Evolutionary conservation across 2,329 filamentous ascomycete species (phyloP), one percentile per base, ranked within the genome.

Genomic region (Aschersonia sp.): DNA sequence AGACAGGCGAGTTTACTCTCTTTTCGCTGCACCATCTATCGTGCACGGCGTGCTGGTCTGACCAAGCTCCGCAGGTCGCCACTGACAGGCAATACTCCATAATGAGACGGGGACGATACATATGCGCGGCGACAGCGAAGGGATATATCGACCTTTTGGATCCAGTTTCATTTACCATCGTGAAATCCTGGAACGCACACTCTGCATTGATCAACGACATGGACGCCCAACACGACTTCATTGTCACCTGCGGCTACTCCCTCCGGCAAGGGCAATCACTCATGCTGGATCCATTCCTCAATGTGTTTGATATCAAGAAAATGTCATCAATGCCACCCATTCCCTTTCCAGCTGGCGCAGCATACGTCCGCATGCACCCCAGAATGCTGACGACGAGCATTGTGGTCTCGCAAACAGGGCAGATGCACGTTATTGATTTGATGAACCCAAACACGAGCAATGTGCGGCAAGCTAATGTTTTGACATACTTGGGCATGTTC

Each of bases 361-460:
- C 92, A 37, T 94, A 88, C 67, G 89, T 95, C 41, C 82, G 92
- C 49, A 92, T 98, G 84, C 92, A 98, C 62, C 92, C 94, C 1
- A 83, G 88, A 56, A 85, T 98, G 77, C 83, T 88, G 22, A 95
- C 92, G 0, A 97, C 94, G 0, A 90, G 87, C 57, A 89, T 98
- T 51, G 87, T 98, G 45, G 82, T 89, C 31, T 95, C 90, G 3
- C 87, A 94, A 58, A 84, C 80, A 42, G 92, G 94, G 1, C 88
- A 95, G 63, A 84, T 98, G 62, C 90, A 98, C 61, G 84, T 97
- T 11, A 87, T 97, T 45, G 92, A 98, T 62, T 76, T 98, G 5
- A 87, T 94, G 79, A 95, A 95, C 52, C 86, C 87, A 0, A 89
- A 94, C 58, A 83, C 86, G 22, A 87, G 87, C 59, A 89, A 84